A percentile compares a stretch with the other conserved stretches of the same genome.
These are phyloP conservation scores for Alectoria sarmentosa DNA, from an alignment of 495 filamentous ascomycete species.

Conservation along the genomic window DNA sequence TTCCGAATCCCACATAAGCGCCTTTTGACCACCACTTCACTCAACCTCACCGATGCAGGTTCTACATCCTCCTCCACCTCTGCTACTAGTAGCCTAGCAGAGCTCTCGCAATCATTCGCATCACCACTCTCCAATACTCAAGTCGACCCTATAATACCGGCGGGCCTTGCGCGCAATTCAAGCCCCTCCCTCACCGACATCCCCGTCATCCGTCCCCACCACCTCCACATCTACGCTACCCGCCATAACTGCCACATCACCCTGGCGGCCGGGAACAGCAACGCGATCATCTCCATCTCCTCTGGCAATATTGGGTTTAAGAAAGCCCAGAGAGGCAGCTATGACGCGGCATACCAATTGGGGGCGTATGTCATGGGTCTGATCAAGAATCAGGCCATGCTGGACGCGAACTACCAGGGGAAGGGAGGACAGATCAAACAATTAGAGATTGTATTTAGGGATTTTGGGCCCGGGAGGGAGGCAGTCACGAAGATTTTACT, in stretches of 20 bases:
- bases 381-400: conserved; percentile 69
- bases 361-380: conserved; percentile 67
- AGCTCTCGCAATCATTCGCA: neutral
- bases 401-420: conserved; percentile 29
- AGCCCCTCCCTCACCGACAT: conserved; percentile 30
- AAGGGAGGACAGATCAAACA: conserved; percentile 29
- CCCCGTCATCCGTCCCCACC: conserved; percentile 51
- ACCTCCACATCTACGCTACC: conserved; percentile 76
- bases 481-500: conserved; percentile 83
- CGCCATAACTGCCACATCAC: conserved; percentile 95
- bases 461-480: conserved; percentile 79
- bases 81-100: conserved; percentile 6
- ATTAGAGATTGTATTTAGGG: conserved; percentile 71
- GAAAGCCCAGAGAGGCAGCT: conserved; percentile 67
- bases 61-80: conserved; percentile 1
- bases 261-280: conserved; percentile 70
- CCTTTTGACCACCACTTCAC: conserved; percentile 13
- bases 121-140: neutral
- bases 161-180: neutral
- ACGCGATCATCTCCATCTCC: conserved; percentile 65
- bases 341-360: conserved; percentile 92
- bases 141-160: neutral
- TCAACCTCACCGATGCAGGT: conserved; percentile 4
- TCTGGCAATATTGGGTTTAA: conserved; percentile 81
- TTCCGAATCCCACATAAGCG: neutral